phyloP scores from a whole-genome alignment of 1,284 basidiomycete genomes.

The Ustanciosporium gigantosporum region DNA sequence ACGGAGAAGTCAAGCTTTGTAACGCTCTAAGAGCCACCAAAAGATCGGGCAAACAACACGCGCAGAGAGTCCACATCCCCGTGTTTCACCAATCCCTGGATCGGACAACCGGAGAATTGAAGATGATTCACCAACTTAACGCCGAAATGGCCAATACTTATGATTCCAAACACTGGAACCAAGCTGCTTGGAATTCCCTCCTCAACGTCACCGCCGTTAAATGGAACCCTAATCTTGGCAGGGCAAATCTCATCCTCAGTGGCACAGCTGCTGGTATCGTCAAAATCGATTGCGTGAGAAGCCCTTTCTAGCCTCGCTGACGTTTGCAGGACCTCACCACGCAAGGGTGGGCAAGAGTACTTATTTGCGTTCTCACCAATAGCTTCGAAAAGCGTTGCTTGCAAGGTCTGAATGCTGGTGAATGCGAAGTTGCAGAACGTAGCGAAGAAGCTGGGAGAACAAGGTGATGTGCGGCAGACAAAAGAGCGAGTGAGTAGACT shows the following conservation, averaged over 20 bases:
- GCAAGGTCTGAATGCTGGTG: too few species aligned
- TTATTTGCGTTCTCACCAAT: too few species aligned
- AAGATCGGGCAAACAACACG: constrained; percentile 1
- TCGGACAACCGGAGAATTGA: constrained; percentile 7
- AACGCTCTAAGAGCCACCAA: constrained; percentile 10
- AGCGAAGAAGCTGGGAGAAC: too few species aligned
- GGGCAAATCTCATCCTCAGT: constrained; percentile 8
- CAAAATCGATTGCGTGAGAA: constrained; percentile 14
- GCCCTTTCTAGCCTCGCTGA: constrained; percentile 15
- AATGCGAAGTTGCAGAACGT: too few species aligned
- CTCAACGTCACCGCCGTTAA: constrained; percentile 12
- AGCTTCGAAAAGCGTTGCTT: too few species aligned
- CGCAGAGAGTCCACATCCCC: constrained; percentile 4
- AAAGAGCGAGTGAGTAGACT: too few species aligned
- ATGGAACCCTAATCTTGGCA: constrained; percentile 26
- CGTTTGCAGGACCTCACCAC: constrained; percentile 1
- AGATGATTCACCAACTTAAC: constrained; percentile 2
- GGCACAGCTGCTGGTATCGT: constrained; percentile 15
- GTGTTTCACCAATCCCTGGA: constrained; percentile 14
- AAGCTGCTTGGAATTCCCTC: constrained; percentile 8
- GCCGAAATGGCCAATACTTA: constrained; percentile 6
- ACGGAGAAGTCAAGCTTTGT: constrained; percentile 24
- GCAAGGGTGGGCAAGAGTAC: too few species aligned
- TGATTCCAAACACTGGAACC: constrained; percentile 8
- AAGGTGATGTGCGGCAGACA: too few species aligned